Percentiles rank a stretch among this genome's conserved stretches.
phyloP scores from a whole-genome alignment of 192 early-diverging fungal species.

The Entomortierella chlamydospora region DNA sequence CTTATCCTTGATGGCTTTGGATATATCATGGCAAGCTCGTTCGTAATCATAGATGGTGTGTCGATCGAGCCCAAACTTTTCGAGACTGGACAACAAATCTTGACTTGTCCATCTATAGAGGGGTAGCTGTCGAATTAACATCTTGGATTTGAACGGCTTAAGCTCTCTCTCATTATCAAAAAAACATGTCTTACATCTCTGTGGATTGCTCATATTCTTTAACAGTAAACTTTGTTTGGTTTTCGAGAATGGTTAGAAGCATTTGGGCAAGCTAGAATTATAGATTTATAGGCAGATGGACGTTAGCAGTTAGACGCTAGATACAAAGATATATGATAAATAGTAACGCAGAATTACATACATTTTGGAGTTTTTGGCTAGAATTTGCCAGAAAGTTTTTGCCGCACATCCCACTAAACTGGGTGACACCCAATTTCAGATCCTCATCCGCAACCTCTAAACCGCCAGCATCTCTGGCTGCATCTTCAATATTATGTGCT shows the following conservation, averaged over 20 bases:
- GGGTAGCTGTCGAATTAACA: neutral
- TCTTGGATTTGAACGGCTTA: too few relatives aligned
- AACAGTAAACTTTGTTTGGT: conserved; percentile 20
- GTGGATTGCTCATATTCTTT: conserved; percentile 23
- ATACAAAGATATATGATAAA: too few relatives aligned
- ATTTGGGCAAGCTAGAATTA: conserved; percentile 15
- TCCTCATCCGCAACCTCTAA: conserved; percentile 15
- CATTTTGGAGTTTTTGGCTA: conserved; percentile 7
- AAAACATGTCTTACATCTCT: conserved; percentile 29
- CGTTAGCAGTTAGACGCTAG: too few relatives aligned
- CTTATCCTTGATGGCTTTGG: conserved; percentile 27
- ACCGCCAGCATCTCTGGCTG: conserved; percentile 33
- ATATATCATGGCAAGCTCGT: conserved; percentile 21
- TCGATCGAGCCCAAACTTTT: conserved; percentile 5
- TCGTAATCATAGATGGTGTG: conserved; percentile 11
- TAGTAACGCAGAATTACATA: neutral
- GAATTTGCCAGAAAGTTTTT: neutral
- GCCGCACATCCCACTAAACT: conserved; percentile 20
- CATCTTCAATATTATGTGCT: conserved; percentile 61
- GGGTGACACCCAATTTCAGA: neutral
- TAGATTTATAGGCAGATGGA: neutral
- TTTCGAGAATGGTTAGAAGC: conserved; percentile 4
- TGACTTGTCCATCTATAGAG: conserved; percentile 25
- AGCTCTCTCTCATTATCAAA: too few relatives aligned
- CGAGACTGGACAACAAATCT: conserved; percentile 1